These are phyloP conservation scores for Suillus subaureus DNA, from an alignment of 768 basidiomycete genomes.

Conservation along the genomic window DNA sequence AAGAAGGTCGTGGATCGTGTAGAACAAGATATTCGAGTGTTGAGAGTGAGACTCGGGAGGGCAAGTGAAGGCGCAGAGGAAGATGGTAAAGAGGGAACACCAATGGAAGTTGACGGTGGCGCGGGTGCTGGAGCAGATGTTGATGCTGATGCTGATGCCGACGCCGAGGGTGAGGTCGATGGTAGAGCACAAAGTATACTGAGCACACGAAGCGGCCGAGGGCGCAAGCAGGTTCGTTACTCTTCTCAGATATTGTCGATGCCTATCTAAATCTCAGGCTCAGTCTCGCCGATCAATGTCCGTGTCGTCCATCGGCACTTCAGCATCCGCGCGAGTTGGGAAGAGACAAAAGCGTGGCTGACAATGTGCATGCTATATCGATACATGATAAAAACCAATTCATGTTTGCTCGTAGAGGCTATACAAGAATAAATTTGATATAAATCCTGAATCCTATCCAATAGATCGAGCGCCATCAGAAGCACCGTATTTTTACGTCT, in stretches of 20 bases:
- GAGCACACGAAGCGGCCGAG: conserved; percentile 56
- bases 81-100: conserved; percentile 41
- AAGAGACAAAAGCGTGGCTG: conserved; percentile 62
- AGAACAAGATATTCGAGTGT: conserved; percentile 80
- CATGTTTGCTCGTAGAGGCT: conserved; percentile 17
- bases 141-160: conserved; percentile 6
- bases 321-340: conserved; percentile 52
- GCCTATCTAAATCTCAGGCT: conserved; percentile 8
- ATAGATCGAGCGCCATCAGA: neutral
- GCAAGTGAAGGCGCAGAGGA: conserved; percentile 45
- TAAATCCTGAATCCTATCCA: neutral
- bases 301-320: conserved; percentile 74
- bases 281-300: conserved; percentile 70
- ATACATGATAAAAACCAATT: conserved; percentile 13
- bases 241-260: conserved; percentile 1
- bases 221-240: conserved; percentile 55
- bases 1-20: conserved; percentile 86
- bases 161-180: conserved; percentile 43
- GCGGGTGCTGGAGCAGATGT: conserved; percentile 20
- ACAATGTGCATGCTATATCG: conserved; percentile 10
- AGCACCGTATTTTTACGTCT: conserved; percentile 17
- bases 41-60: conserved; percentile 61
- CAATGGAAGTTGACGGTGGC: conserved; percentile 52
- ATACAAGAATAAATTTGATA: conserved; percentile 3
- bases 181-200: conserved; percentile 68